Evolutionary conservation across 108 stramenopile species (phyloP), one percentile per base, ranked within the genome.

Genomic region (Skeletonema marinoi): DNA sequence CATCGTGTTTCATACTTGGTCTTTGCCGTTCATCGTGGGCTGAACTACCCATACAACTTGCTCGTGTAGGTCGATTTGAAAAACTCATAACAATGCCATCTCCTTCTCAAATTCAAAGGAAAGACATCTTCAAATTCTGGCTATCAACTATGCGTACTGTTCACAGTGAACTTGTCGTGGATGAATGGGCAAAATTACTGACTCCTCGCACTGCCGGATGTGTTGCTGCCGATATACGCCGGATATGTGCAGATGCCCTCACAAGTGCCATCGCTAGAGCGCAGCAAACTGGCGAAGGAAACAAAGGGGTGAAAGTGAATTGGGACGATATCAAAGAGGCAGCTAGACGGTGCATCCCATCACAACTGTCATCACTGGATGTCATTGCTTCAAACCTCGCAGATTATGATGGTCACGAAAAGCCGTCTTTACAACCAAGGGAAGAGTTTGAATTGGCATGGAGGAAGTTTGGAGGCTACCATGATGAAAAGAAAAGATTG

Each of bases 301-400:
- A n/a, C 30, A 12, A 56, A 32, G 29, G 42, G 3, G 54, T 14
- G n/a, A 12, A 60, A 19, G 77, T 89, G 42, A 48, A 65, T 42
- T 93, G 91, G 90, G 73, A 84, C 33, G 84, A 89, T 73, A 65
- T 92, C 19, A 77, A 68, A 69, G 84, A 91, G 32, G 89, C 91
- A n/a, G 86, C 88, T 6, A 75, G 78, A 58, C 29, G 63, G 1
- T 80, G 78, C 42, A 68, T 89, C 63, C 94, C 94, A 0, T 93
- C 92, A 0, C 90, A 96, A 74, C 86, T 96, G 4, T 78, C 88
- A n/a, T 74, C 80, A 21, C 69, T 96, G 69, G 94, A 96, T 84
- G 91, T 96, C 5, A 79, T 71, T 6, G 84, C 84, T 46, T 71
- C 89, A 30, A 60, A 58, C 25, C 42, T 62, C 17, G 17, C 12